A percentile compares a stretch with the other conserved stretches of the same genome.
phyloP scores from a whole-genome alignment of 192 early-diverging fungal genomes.

The Glomus cerebriforme region DNA sequence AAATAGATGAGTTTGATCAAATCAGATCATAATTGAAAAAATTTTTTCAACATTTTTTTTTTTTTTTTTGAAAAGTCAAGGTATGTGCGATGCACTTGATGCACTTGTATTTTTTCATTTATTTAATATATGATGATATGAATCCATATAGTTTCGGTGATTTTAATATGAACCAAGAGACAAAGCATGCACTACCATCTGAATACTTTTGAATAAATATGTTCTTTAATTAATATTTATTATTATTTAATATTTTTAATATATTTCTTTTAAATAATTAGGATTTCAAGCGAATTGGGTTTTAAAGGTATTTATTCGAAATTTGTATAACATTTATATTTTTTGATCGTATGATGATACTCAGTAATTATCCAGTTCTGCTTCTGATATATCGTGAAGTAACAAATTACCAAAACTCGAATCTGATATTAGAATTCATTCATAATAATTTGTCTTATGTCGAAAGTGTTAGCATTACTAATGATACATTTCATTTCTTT shows the following conservation, averaged over 20 bases:
- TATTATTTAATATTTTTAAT: neutral
- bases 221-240: too few relatives aligned
- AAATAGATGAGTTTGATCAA: too few relatives aligned
- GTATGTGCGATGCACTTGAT: too few relatives aligned
- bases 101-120: neutral
- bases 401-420: neutral
- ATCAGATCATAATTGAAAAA: too few relatives aligned
- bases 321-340: neutral
- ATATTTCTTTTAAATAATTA: neutral
- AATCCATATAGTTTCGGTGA: neutral
- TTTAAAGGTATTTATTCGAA: neutral
- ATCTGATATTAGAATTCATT: neutral
- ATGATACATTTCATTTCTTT: neutral
- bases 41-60: too few relatives aligned
- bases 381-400: neutral
- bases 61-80: too few relatives aligned
- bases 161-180: neutral
- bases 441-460: neutral
- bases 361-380: neutral
- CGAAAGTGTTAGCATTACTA: neutral
- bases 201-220: neutral
- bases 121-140: neutral
- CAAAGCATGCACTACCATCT: neutral
- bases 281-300: neutral
- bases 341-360: neutral